These are phyloP conservation scores for Ophiocordyceps robertsii DNA, from an alignment of 2,329 filamentous ascomycete genomes.

Conservation along the genomic window DNA sequence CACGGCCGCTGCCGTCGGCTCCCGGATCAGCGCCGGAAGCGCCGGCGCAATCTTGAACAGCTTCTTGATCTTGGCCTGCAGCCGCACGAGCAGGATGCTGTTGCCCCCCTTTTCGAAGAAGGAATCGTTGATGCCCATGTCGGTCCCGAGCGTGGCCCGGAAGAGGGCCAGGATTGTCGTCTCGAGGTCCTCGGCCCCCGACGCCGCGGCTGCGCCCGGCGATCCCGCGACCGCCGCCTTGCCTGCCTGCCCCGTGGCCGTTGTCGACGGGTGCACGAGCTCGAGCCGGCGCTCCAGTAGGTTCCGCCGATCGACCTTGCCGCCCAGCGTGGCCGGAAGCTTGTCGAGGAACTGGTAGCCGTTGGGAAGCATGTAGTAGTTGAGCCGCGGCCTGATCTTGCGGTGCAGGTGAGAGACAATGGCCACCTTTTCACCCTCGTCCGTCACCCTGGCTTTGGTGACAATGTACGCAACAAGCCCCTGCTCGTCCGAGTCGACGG, in stretches of 20 bases:
- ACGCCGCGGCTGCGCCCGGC: background rate
- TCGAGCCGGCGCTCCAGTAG: slow-evolving; percentile 7
- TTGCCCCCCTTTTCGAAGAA: slow-evolving; percentile 14
- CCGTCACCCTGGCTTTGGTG: slow-evolving; percentile 5
- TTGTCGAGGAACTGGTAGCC: slow-evolving; percentile 9
- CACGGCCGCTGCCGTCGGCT: slow-evolving; percentile 10
- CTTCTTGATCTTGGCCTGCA: slow-evolving; percentile 12
- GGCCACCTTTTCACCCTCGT: slow-evolving; percentile 3
- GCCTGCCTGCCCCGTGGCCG: background rate
- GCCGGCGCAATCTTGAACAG: slow-evolving; percentile 12
- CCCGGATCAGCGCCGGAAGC: slow-evolving; percentile 10
- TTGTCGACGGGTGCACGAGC: slow-evolving; percentile 6
- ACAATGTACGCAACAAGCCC: slow-evolving; percentile 11
- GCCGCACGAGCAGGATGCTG: slow-evolving; percentile 11
- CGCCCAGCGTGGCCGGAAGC: slow-evolving; percentile 10
- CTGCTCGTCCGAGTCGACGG: slow-evolving; percentile 7
- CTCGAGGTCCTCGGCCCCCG: slow-evolving; percentile 5
- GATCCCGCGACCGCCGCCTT: background rate
- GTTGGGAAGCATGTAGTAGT: slow-evolving; percentile 13
- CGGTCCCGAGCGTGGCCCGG: slow-evolving; percentile 6
- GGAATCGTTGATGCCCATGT: slow-evolving; percentile 7
- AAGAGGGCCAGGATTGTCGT: slow-evolving; percentile 8
- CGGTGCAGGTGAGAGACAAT: slow-evolving; percentile 8
- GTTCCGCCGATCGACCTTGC: slow-evolving; percentile 10
- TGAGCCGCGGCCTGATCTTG: slow-evolving; percentile 9